Conservation (phyloP, 768 basidiomycete species). For the Sarcodon sp. region DNA sequence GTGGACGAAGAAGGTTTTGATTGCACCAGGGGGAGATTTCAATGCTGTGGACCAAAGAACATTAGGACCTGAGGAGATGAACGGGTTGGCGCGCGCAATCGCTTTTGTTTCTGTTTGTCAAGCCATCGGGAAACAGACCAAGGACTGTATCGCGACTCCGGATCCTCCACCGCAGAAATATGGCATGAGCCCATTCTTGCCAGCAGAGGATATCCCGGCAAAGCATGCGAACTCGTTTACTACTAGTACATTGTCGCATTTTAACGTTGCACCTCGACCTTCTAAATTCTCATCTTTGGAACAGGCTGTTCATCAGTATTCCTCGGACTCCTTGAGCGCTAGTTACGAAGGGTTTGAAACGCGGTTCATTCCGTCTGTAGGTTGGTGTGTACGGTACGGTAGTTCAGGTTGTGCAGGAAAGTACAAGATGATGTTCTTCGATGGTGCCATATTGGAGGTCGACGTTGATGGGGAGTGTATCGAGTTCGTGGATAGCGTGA, state of each 20-base stretch:
- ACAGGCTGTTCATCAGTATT: not conserved
- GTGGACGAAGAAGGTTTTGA: slow-evolving; percentile 14
- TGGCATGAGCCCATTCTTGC: too few species aligned
- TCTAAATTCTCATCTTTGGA: slow-evolving; percentile 2
- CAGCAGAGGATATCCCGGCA: too few species aligned
- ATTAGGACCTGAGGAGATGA: not conserved
- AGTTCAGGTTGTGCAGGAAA: not conserved
- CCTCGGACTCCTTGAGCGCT: not conserved
- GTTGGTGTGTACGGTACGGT: slow-evolving; percentile 5
- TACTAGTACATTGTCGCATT: slow-evolving; percentile 2
- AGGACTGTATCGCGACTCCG: too few species aligned
- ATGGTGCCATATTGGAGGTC: slow-evolving; percentile 5
- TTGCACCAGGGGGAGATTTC: not conserved
- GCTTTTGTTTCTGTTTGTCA: not conserved
- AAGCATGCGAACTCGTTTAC: not conserved
- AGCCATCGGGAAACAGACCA: not conserved
- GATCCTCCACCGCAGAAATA: too few species aligned
- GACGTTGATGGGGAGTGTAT: not conserved
- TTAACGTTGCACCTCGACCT: slow-evolving; percentile 3
- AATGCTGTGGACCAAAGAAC: not conserved
- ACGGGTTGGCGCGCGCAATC: not conserved
- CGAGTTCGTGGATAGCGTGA: not conserved
- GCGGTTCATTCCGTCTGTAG: slow-evolving; percentile 4
- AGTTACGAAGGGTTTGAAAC: slow-evolving; percentile 1
- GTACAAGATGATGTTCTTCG: slow-evolving; percentile 6